Conservation (phyloP, 768 basidiomycete species). For the Tulasnella sp. region DNA sequence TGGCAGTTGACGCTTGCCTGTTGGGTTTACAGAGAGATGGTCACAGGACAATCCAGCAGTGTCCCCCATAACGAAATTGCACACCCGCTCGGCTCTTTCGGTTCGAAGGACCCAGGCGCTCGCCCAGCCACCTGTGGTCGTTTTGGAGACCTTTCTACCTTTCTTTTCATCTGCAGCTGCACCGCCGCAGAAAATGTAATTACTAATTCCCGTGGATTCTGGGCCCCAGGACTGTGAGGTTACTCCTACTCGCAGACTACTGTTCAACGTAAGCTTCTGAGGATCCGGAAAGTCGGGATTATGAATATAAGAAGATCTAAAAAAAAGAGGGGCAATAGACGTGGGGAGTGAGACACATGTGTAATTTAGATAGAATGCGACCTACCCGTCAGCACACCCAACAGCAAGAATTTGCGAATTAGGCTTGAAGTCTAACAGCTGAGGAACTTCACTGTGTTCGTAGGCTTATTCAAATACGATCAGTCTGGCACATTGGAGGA, state of each 20-base stretch:
- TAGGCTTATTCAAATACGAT: background rate
- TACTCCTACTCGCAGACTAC: background rate
- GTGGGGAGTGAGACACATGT: background rate
- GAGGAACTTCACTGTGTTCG: background rate
- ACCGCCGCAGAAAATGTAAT: background rate
- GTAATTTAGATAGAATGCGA: background rate
- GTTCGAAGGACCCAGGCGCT: background rate
- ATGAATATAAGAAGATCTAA: slow-evolving; percentile 3
- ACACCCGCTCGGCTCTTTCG: background rate
- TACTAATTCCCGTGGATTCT: background rate
- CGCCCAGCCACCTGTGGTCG: background rate
- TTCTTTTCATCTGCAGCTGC: background rate
- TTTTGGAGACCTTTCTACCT: background rate
- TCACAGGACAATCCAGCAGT: background rate
- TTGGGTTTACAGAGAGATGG: background rate
- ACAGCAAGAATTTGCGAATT: slow-evolving; percentile 1
- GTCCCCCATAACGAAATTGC: background rate
- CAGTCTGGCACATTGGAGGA: background rate
- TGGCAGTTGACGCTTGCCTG: background rate
- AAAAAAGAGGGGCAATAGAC: background rate
- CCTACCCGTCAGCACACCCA: slow-evolving; percentile 7
- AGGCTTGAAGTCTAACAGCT: slow-evolving; percentile 10
- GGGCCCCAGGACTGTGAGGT: background rate
- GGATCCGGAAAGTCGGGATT: background rate
- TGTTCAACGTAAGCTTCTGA: background rate